These are phyloP conservation scores for Hirschioporus abietinus DNA, from an alignment of 768 basidiomycete genomes.

Conservation along the genomic window DNA sequence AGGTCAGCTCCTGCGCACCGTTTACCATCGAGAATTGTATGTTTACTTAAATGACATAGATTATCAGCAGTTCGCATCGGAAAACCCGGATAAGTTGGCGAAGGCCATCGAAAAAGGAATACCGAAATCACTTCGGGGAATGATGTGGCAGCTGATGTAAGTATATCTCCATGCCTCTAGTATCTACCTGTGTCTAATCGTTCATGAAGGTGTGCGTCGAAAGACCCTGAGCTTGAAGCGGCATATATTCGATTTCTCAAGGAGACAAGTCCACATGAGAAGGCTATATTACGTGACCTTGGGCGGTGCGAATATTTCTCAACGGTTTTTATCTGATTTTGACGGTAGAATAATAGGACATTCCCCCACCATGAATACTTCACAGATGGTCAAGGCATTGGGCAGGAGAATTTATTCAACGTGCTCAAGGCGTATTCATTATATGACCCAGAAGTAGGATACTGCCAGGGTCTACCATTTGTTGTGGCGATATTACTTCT, in stretches of 20 bases:
- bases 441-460: conserved; percentile 93
- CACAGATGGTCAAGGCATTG: conserved; percentile 88
- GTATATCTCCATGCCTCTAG: conserved; percentile 14
- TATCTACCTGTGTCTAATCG: background rate
- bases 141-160: conserved; percentile 97
- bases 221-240: conserved; percentile 80
- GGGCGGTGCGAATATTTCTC: conserved; percentile 49
- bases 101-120: conserved; percentile 91
- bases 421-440: conserved; percentile 96
- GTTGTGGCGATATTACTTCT: conserved; percentile 90
- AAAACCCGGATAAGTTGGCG: conserved; percentile 72
- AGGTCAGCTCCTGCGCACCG: conserved; percentile 36
- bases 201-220: conserved; percentile 77
- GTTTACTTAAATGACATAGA: conserved; percentile 37
- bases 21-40: conserved; percentile 1
- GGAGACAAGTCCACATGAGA: conserved; percentile 84
- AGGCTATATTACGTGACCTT: conserved; percentile 89
- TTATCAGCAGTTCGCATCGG: conserved; percentile 83
- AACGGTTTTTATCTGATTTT: conserved; percentile 5
- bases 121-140: conserved; percentile 80
- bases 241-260: conserved; percentile 80
- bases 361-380: conserved; percentile 98
- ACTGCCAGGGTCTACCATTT: conserved; percentile 96
- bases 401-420: conserved; percentile 96
- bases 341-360: conserved; percentile 46